These are phyloP conservation scores for Cryptosporidium canis DNA, from an alignment of 169 alveolate genomes.

Conservation along the genomic window DNA sequence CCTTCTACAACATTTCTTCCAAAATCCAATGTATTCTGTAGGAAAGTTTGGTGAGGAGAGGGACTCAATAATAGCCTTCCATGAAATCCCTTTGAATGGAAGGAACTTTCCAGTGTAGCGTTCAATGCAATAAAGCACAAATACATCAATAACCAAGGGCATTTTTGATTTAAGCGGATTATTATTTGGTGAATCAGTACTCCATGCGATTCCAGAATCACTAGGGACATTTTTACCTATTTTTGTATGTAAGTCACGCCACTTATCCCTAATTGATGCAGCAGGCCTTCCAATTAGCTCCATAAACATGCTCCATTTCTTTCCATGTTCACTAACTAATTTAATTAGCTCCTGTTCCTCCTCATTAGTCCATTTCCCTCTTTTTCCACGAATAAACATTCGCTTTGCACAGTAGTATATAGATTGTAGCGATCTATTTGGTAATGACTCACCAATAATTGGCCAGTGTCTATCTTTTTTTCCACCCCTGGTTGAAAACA, in stretches of 20 bases:
- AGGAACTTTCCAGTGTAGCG: constrained; percentile 54
- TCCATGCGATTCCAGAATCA: not conserved
- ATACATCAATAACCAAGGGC: constrained; percentile 47
- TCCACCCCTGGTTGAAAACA: constrained; percentile 22
- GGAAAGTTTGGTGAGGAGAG: constrained; percentile 39
- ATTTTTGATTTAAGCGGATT: constrained; percentile 36
- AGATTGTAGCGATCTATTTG: constrained; percentile 64
- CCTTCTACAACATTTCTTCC: constrained; percentile 50
- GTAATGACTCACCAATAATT: constrained; percentile 49
- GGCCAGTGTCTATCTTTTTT: constrained; percentile 71
- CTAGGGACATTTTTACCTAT: not conserved
- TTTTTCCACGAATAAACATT: constrained; percentile 52
- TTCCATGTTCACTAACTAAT: constrained; percentile 50
- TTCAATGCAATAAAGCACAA: constrained; percentile 64
- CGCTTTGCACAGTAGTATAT: constrained; percentile 63
- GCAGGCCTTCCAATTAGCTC: constrained; percentile 69
- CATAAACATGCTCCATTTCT: constrained; percentile 60
- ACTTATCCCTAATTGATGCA: constrained; percentile 68
- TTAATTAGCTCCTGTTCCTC: constrained; percentile 59
- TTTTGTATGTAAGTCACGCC: constrained; percentile 67
- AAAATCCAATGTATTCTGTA: constrained; percentile 17
- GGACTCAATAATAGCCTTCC: constrained; percentile 57
- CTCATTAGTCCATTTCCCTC: constrained; percentile 66
- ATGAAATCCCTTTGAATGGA: constrained; percentile 53
- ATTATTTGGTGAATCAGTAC: not conserved